Evolutionary conservation across 1,284 basidiomycete species (phyloP).

Genomic region (Phlebopus sp.): DNA sequence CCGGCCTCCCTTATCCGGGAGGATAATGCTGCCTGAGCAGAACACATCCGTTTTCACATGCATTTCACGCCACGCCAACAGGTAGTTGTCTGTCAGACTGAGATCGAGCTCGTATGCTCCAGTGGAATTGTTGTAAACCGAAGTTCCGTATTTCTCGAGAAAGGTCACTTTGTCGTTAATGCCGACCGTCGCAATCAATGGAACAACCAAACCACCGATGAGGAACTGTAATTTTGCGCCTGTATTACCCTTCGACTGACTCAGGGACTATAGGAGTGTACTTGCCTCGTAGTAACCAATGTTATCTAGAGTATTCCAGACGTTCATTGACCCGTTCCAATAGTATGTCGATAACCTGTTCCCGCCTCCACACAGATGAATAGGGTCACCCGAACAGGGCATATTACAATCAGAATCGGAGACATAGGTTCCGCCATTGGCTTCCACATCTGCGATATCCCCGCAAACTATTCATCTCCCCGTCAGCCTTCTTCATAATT

Average conservation of each 20-base stretch:
- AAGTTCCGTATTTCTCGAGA: conserved; percentile 61
- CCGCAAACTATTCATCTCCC: conserved; percentile 53
- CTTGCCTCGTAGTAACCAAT: conserved; percentile 66
- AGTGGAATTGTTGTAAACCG: conserved; percentile 59
- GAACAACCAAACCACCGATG: conserved; percentile 60
- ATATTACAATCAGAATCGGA: conserved; percentile 52
- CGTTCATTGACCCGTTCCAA: conserved; percentile 56
- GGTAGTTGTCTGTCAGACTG: conserved; percentile 51
- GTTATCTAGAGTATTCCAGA: conserved; percentile 61
- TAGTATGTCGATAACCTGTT: conserved; percentile 52
- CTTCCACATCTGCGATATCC: conserved; percentile 52
- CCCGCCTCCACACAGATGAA: conserved; percentile 61
- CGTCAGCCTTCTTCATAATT: background rate
- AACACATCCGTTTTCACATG: conserved; percentile 73
- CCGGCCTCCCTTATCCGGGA: conserved; percentile 68
- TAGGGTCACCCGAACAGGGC: conserved; percentile 65
- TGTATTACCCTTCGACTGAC: background rate
- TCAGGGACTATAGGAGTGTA: background rate
- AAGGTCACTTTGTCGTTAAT: conserved; percentile 77
- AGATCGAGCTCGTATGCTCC: conserved; percentile 76
- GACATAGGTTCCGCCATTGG: conserved; percentile 40
- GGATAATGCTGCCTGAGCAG: conserved; percentile 67
- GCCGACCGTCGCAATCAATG: conserved; percentile 69
- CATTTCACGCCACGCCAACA: conserved; percentile 66
- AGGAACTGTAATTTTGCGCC: conserved; percentile 45